Percentiles rank a stretch among this genome's conserved stretches.
Evolutionary conservation across 208 protist species (phyloP).

Genomic region (Acanthamoeba triangularis): DNA sequence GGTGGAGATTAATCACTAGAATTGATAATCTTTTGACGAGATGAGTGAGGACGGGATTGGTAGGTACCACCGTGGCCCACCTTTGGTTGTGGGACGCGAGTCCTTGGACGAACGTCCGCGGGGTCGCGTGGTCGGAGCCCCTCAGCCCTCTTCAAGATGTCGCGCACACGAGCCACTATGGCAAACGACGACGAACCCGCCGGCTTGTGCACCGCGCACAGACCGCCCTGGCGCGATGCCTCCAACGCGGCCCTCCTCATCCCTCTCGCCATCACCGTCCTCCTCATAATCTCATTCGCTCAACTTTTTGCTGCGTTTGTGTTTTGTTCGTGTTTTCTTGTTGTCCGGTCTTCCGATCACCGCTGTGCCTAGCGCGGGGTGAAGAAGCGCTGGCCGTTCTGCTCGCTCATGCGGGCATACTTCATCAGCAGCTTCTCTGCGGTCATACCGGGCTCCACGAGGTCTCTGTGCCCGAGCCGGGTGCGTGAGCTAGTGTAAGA

Average conservation of each 20-base stretch:
- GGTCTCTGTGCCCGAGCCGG: background rate
- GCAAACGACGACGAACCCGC: background rate
- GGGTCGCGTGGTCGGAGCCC: background rate
- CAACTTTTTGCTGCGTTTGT: no score
- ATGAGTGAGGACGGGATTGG: background rate
- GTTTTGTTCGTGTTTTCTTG: no score
- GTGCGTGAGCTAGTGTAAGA: background rate
- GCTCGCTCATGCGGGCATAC: conserved; percentile 43
- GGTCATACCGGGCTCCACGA: conserved; percentile 14
- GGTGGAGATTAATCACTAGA: background rate
- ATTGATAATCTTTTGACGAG: background rate
- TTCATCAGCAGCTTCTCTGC: conserved; percentile 15
- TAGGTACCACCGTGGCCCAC: background rate
- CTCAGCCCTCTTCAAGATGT: background rate
- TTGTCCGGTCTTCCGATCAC: no score
- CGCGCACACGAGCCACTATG: background rate
- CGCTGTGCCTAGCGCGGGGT: background rate
- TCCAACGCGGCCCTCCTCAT: background rate
- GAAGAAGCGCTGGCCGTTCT: conserved; percentile 10
- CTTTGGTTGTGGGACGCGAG: background rate
- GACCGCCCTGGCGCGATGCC: background rate
- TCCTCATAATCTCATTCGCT: no score
- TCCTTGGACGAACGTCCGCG: background rate
- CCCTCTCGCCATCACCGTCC: no score
- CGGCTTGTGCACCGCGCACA: conserved; percentile 12